Evolutionary conservation across 2,329 filamentous ascomycete genomes (phyloP), one percentile per base, ranked within the genome.

Genomic region (Tympanopsis confertula): DNA sequence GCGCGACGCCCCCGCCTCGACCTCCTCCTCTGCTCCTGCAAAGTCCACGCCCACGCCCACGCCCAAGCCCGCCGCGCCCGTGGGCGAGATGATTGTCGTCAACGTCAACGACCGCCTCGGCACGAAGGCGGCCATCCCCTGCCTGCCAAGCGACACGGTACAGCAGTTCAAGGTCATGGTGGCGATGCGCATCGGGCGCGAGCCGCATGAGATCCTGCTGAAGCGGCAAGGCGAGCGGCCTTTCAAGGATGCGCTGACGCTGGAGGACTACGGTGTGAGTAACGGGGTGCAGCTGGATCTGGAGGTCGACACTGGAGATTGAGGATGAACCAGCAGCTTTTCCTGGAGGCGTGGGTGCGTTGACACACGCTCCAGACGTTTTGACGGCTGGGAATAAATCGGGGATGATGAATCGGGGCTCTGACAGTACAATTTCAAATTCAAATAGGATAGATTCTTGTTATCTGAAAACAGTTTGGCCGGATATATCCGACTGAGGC

Each of bases 71-170:
- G 28, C 39, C 43, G 20, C 57, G 43, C 58, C 54, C 28, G 61
- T 67, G 4, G 82, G 93, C 53, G 81, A 86, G 40, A 93, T 95
- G 82, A 95, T 96, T 47, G 75, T 94, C 37, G 88, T 96, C 14
- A 78, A 89, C 51, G 78, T 96, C 53, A 96, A 96, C 56, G 89
- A 96, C 59, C 75, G 89, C n/a, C 66, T 96, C 24, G 89, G 89
- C 12, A 95, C 89, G n/a, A 94, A 94, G 53, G 86, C 88, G 13
- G 82, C 85, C 38, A 91, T 96, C 45, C 89, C 89, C 0, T 95
- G 88, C 55, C 67, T 94, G 40, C 79, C 85, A 1, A 82, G 78
- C 3, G 89, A 96, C 61, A 80, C 79, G 5, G 80, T 95, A 46
- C 10, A 80, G 45, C 71, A 88, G 42, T 86, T 95, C 64, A 95